Evolutionary conservation across 2,329 filamentous ascomycete genomes (phyloP), one percentile per base, ranked within the genome.

Genomic region (Dichotomopilus funicola): DNA sequence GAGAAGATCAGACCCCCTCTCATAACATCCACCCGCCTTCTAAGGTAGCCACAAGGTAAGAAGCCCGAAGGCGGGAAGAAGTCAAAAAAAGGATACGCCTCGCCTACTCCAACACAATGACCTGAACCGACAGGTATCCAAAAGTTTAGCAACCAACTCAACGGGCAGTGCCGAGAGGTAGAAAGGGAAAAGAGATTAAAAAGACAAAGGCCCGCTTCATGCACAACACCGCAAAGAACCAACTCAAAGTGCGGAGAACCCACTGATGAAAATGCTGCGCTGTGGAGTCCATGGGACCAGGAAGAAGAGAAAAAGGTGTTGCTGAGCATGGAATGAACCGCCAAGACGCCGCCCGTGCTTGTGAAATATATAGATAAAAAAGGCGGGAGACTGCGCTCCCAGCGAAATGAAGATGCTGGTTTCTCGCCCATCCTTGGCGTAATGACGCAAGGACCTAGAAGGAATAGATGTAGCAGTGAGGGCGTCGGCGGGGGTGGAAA

Each of bases 311-410:
- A 49, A 38, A 43, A 50, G 43, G 19, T 27, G 19, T 27, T 27
- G 19, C 19, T 27, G 19, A 27, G 19, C 19, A 27, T 27, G 19
- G 19, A n/a, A 42, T 42, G 5, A n/a, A 19, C 42, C 45, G 19
- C 55, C 55, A 33, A 12, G 47, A 57, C 51, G 51, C 55, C 55
- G 38, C 47, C 51, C 47, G 55, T 53, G 55, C 46, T 51, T 13
- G 19, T 10, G 35, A 54, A 27, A 35, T 38, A 54, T 42, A 54
- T 43, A 42, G 12, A 11, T 10, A 38, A 41, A 41, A 10, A 12
- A 38, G 31, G 46, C 9, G 19, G 45, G 41, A 19, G 7, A 46
- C 45, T 53, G 49, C 45, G 35, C 4, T 31, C 13, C 1, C 8
- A 38, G 41, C 12, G n/a, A 19, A 9, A 37, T 12, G 19, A 27